A percentile compares a stretch with the other conserved stretches of the same genome.
phyloP scores from a whole-genome alignment of 768 basidiomycete genomes.

The Cubamyces sp. region DNA sequence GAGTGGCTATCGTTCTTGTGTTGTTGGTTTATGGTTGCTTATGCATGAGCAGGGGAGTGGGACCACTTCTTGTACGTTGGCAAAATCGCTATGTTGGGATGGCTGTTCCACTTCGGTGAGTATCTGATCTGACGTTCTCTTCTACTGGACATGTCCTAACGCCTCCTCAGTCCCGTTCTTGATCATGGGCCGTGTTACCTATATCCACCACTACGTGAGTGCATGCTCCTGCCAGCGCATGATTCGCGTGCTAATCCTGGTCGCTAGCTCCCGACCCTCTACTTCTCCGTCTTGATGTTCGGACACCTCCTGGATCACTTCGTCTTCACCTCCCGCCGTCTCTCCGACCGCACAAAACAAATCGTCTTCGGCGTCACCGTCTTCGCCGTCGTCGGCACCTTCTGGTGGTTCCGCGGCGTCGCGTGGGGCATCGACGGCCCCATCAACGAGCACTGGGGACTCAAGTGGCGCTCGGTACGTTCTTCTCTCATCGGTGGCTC shows the following conservation, averaged over 20 bases:
- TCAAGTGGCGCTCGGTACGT: conserved; percentile 73
- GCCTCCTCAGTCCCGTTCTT: conserved; percentile 80
- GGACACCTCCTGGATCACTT: conserved; percentile 93
- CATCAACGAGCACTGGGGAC: conserved; percentile 75
- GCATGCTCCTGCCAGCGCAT: background rate
- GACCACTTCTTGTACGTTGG: conserved; percentile 92
- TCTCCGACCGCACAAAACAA: conserved; percentile 65
- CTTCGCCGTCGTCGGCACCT: conserved; percentile 66
- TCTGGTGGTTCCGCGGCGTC: conserved; percentile 94
- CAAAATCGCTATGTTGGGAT: conserved; percentile 90
- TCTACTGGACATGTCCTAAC: conserved; percentile 11
- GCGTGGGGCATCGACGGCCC: conserved; percentile 95
- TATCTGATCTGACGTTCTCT: conserved; percentile 8
- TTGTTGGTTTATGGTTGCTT: background rate
- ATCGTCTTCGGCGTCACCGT: conserved; percentile 71
- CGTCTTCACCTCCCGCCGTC: conserved; percentile 76
- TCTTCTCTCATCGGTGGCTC: background rate
- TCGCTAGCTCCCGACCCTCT: conserved; percentile 89
- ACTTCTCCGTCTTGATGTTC: conserved; percentile 92
- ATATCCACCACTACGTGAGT: conserved; percentile 94
- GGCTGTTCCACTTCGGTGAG: conserved; percentile 89
- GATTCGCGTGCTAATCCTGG: background rate
- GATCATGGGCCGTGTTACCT: conserved; percentile 97
- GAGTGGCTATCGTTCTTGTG: conserved; percentile 36
- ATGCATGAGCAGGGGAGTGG: conserved; percentile 72